phyloP scores from a whole-genome alignment of 495 filamentous ascomycete genomes.

The Podospora didyma region DNA sequence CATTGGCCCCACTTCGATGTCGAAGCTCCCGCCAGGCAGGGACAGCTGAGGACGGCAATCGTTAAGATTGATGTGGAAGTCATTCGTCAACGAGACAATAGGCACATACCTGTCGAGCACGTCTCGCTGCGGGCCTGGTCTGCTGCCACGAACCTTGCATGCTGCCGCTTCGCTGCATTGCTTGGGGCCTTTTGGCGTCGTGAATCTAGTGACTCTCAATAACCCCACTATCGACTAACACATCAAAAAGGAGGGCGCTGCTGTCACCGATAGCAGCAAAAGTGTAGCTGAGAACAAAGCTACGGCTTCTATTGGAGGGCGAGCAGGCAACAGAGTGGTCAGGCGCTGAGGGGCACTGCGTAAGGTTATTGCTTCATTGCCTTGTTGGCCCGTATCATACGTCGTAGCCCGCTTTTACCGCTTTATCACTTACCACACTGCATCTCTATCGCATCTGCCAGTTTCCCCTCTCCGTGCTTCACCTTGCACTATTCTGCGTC shows the following conservation, averaged over 20 bases:
- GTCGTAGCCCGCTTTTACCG: too few relatives aligned
- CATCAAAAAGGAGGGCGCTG: slow-evolving; percentile 4
- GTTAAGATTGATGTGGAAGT: neutral
- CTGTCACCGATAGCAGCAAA: slow-evolving; percentile 14
- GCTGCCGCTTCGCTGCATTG: too few relatives aligned
- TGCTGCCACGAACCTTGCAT: neutral
- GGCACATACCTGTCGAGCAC: too few relatives aligned
- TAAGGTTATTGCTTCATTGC: neutral
- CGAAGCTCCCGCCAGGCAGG: too few relatives aligned
- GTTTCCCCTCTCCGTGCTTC: too few relatives aligned
- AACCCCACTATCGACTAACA: slow-evolving; percentile 22
- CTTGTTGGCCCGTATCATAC: too few relatives aligned
- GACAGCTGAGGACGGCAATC: too few relatives aligned
- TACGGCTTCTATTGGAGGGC: neutral
- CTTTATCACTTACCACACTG: too few relatives aligned
- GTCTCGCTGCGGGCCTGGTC: neutral
- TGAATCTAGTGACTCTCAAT: neutral
- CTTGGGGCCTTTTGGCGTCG: too few relatives aligned
- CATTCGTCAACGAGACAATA: neutral
- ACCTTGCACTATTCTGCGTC: too few relatives aligned
- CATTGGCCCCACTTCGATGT: too few relatives aligned
- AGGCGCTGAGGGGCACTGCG: neutral
- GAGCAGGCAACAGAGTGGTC: neutral
- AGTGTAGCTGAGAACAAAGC: neutral
- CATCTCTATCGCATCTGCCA: too few relatives aligned